Base-by-base conservation (phyloP, 208 protist genomes). In the Wallacemonas rigidus region DNA sequence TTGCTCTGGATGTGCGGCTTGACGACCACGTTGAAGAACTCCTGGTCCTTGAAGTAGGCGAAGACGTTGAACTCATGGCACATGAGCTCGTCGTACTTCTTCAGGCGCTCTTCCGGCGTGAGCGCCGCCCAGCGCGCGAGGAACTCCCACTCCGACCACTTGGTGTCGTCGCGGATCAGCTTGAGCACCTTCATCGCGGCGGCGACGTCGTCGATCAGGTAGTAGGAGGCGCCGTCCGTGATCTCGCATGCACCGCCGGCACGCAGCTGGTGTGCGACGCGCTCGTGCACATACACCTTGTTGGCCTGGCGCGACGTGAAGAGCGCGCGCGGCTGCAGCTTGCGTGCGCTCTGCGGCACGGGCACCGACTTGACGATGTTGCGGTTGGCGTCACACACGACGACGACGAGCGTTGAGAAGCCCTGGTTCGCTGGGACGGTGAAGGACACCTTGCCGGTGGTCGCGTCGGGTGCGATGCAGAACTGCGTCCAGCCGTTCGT, bases 31-130 rank as follows among this genome's bases (percentile, higher is more conserved):
- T 75, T 64, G 57, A 75, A 75, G 54, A 75, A 75, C 61, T 69
- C 62, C 8, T 36, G 51, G 63, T 75, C 71, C 71, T 75, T 69
- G 53, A 75, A 69, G 71, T 75, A 75, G 7, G 47, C 62, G 50
- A 75, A 70, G 26, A 67, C 17, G 71, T 75, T 67, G 8, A 75
- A 38, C 55, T 75, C 71, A 47, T 75, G 71, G 71, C 71, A 65
- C 53, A 56, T 53, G 53, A 63, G 54, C 43, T 63, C 39, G 56
- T 75, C 71, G 63, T 75, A 75, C 62, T 69, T 75, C 9, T 53
- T 9, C 51, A 75, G 71, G 35, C 56, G 47, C 62, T 75, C 48
- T 55, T 45, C 3, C 17, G 71, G 62, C 2, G 63, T 63, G 44
- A 75, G 50, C 14, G 62, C 11, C 3, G 4, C 62, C 71, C 71